These are phyloP conservation scores for Colletotrichum spinosum DNA, from an alignment of 2,329 filamentous ascomycete genomes.

Conservation along the genomic window DNA sequence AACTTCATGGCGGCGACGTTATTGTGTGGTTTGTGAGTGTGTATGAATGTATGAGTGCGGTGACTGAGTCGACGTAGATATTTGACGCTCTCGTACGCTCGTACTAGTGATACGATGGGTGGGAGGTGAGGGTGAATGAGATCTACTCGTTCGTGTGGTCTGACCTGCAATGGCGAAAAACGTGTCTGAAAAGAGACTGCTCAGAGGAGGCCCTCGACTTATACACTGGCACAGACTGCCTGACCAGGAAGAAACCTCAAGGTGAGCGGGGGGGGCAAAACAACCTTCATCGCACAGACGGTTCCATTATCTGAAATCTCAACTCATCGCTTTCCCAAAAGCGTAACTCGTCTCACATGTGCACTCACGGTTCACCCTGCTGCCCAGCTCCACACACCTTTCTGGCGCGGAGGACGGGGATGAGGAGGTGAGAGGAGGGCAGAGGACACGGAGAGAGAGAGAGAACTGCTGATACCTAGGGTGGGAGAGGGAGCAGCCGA, in stretches of 20 bases:
- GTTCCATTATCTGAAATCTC: conserved; percentile 30
- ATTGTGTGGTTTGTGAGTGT: conserved; percentile 1
- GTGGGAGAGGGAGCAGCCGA: no score
- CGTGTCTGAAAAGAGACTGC: no score
- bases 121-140: neutral
- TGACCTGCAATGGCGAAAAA: no score
- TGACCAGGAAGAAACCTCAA: neutral
- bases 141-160: no score
- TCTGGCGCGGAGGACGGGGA: neutral
- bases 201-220: conserved; percentile 16
- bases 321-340: conserved; percentile 36
- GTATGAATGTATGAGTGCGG: neutral
- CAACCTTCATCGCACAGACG: conserved; percentile 35
- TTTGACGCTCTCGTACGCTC: no score
- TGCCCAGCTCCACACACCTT: conserved; percentile 14
- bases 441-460: neutral
- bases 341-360: conserved; percentile 33
- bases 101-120: no score
- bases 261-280: conserved; percentile 29
- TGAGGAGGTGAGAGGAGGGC: neutral
- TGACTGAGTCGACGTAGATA: no score
- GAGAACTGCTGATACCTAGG: neutral
- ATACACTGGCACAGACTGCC: conserved; percentile 33
- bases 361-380: conserved; percentile 31
- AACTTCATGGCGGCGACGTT: conserved; percentile 38